Base-by-base conservation (phyloP, 2,329 filamentous ascomycete species). In the Penicillium oxalicum region DNA sequence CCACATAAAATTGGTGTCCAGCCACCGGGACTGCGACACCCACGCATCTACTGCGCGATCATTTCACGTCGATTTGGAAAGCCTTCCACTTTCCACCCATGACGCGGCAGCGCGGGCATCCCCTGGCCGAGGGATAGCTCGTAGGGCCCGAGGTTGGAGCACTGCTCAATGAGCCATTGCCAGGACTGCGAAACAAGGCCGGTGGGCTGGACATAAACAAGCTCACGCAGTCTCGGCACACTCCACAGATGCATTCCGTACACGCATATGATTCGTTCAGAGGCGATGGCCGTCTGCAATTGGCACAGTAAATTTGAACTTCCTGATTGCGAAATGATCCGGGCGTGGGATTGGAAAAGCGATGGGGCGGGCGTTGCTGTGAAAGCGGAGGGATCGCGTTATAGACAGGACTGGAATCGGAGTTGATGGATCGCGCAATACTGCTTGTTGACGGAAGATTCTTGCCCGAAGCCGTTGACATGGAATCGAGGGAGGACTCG, bases 201-300 rank as follows among this genome's bases (percentile, higher is more conserved):
- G 70, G 65, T 18, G 71, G 70, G 50, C 70, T 71, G 53, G 66
- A 63, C 44, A 73, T 68, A 56, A 74, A 72, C 64, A 70, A 65
- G 46, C 64, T 62, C 49, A 96, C 89, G 62, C 91, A 97, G 50
- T 89, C 83, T 55, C 85, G 82, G 69, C 93, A 97, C 43, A 97
- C 79, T 12, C 91, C 91, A 66, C 89, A 95, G 55, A 97, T 95
- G 68, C 93, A 97, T 69, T 96, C 91, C 1, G 91, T 95, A 68
- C 91, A 97, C 24, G 91, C 91, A 64, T 90, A 96, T 32, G 88
- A 93, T 61, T 91, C 87, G 61, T 83, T 85, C 26, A 97, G 74
- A 9, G 84, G 74, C 44, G 86, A 91, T 13, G 90, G 76, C 34
- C 85, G 82, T 55, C 88, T 83, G 64, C 91, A 97, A 41, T 86